Base-by-base conservation (phyloP, 805 yeast genomes). In the Grigorovia yakushimaensis region DNA sequence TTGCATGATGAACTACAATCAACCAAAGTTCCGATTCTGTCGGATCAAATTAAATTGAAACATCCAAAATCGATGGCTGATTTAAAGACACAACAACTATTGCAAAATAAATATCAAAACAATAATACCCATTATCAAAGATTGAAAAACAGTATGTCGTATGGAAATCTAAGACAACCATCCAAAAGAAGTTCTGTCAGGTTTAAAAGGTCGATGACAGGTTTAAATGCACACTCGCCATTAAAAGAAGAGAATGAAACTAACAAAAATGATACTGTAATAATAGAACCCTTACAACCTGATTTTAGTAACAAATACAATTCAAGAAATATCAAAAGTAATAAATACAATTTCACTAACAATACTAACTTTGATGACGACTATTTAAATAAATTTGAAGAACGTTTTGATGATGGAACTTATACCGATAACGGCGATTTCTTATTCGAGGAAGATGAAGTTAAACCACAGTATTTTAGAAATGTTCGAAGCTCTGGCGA, bases 21-120 rank as follows among this genome's bases (percentile, higher is more conserved):
- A 15, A 33, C 37, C 6, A 13, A 33, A 33, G 13, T 33, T 15
- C 37, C 37, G 15, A 33, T 11, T 15, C 7, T 33, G n/a, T 15
- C 37, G 4, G 37, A 33, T 33, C 17, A 13, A 7, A 33, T 13
- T n/a, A 11, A n/a, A 33, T 41, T 64, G 11, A 56, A 57, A 42
- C 65, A 64, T 41, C 66, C 64, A 2, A 56, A 58, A 38, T 64
- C 68, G 0, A 62, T 64, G 66, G 49, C 59, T 54, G 59, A 63
- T 22, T 47, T 64, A 38, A 57, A 62, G 18, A 8, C 36, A 36
- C 37, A 30, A n/a, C 21, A 24, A 27, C 20, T 7, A 27, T 33
- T 33, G 15, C 13, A 27, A 10, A 27, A 4, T 27, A 15, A 15
- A 10, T 27, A 10, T 27, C 13, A 17, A 15, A 13, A 11, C 4